Evolutionary conservation across 1,284 basidiomycete genomes (phyloP).

Genomic region (Neonothopanus nambi): DNA sequence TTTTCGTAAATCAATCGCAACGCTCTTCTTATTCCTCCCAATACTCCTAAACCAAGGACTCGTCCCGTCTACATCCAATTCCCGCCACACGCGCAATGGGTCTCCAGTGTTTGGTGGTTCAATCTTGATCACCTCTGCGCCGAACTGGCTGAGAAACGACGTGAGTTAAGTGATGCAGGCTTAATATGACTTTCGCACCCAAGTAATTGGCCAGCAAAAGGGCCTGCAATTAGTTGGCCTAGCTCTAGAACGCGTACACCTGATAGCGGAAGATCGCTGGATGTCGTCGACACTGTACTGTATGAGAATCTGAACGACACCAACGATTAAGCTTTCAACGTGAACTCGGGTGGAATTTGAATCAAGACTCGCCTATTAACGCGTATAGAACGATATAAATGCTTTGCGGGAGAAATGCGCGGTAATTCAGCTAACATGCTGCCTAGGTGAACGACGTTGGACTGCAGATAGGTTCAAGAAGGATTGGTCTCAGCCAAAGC

Average conservation of each 20-base stretch:
- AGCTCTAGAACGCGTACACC: slow-evolving; percentile 69
- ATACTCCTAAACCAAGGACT: slow-evolving; percentile 75
- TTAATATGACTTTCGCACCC: slow-evolving; percentile 41
- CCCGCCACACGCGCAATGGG: slow-evolving; percentile 69
- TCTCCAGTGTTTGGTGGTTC: slow-evolving; percentile 64
- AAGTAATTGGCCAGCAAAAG: slow-evolving; percentile 70
- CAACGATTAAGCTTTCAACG: too few relatives aligned
- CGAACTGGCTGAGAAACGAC: slow-evolving; percentile 53
- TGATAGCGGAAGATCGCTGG: slow-evolving; percentile 44
- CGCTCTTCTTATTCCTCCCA: slow-evolving; percentile 70
- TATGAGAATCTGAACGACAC: too few relatives aligned
- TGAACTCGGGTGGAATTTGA: too few relatives aligned
- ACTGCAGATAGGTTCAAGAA: too few relatives aligned
- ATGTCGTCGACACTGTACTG: too few relatives aligned
- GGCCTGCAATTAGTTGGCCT: slow-evolving; percentile 70
- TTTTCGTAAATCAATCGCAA: slow-evolving; percentile 63
- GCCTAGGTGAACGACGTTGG: too few relatives aligned
- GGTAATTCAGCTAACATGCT: too few relatives aligned
- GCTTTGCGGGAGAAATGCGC: too few relatives aligned
- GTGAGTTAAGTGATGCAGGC: neutral
- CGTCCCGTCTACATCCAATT: slow-evolving; percentile 66
- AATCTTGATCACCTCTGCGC: slow-evolving; percentile 71
- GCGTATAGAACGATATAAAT: too few relatives aligned
- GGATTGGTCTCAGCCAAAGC: too few relatives aligned
- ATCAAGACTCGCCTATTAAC: too few relatives aligned